Evolutionary conservation across 164 flowering plant genomes (phyloP), one percentile per base, ranked within the genome.

Genomic region (Cinnamomum micranthum): DNA sequence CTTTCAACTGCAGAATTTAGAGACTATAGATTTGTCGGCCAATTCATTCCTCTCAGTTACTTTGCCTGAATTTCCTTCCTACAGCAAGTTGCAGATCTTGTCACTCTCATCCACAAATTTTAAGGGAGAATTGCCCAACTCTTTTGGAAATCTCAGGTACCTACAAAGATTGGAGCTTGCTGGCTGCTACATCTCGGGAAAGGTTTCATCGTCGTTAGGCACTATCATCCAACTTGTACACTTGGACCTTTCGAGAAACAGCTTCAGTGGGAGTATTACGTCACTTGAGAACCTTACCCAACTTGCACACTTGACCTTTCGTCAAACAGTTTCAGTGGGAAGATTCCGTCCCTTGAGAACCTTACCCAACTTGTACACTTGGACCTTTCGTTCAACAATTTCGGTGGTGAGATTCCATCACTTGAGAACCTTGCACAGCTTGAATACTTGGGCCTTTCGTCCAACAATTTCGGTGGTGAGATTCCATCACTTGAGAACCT

Each of bases 231-330:
- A 75, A 60, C 81, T 89, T 17, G 74, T 23, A 24, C 70, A 78
- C 73, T 20, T 87, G 73, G 92, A 89, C 35, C 6, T 31, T 31
- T 31, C 35, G 35, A 6, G 4, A 31, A 79, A 84, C 68, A 23
- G 35, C 14, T 85, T 88, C 50, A 68, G n/a, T 27, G 91, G 91
- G 0, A 68, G 14, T 31, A 65, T 89, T 5, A 91, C 90, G 2
- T n/a, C 20, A 2, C 78, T 85, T 0, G 33, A 47, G 15, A 75
- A 76, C 4, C 84, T 88, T 41, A 52, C 68, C 1, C 68, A 75
- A 66, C 27, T 66, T 4, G 35, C 2, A 25, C 14, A 66, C 15
- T 19, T 66, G 33, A 66, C 19, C 69, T 66, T 66, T 3, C 1
- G 5, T 17, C 6, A 6, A 66, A 66, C 27, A 7, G 35, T 4